Evolutionary conservation across 495 filamentous ascomycete species (phyloP).

Genomic region (Neurospora cerealis): DNA sequence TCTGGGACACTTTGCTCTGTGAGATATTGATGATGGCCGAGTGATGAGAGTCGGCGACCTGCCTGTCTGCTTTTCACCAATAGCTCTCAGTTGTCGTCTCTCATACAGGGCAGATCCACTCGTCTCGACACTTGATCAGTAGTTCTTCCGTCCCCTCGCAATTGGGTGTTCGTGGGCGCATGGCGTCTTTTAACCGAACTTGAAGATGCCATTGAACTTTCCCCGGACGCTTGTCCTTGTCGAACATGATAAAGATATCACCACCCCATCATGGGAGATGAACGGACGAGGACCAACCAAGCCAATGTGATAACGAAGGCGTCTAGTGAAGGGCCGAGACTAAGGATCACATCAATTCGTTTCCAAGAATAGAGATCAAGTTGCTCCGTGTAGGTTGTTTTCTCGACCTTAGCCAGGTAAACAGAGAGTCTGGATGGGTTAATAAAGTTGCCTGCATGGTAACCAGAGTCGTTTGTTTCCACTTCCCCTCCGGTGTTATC

Average conservation of each 20-base stretch:
- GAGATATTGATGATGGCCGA: neutral
- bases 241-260: neutral
- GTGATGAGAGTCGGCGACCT: neutral
- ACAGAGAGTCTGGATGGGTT: conserved; percentile 4
- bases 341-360: neutral
- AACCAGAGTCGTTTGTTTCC: neutral
- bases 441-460: neutral
- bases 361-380: conserved; percentile 18
- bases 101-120: neutral
- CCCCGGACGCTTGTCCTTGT: neutral
- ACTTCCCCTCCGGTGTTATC: neutral
- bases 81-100: neutral
- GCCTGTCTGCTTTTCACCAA: neutral
- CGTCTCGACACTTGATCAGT: neutral
- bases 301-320: neutral
- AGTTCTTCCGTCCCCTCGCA: neutral
- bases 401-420: conserved; percentile 9
- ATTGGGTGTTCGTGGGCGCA: neutral
- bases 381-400: conserved; percentile 1
- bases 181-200: neutral
- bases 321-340: neutral
- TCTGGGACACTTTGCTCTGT: conserved; percentile 2
- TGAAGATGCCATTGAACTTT: neutral
- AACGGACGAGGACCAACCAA: neutral
- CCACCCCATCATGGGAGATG: neutral